Base-by-base conservation (phyloP, 2,329 filamentous ascomycete genomes). In the Penicillium sp. region DNA sequence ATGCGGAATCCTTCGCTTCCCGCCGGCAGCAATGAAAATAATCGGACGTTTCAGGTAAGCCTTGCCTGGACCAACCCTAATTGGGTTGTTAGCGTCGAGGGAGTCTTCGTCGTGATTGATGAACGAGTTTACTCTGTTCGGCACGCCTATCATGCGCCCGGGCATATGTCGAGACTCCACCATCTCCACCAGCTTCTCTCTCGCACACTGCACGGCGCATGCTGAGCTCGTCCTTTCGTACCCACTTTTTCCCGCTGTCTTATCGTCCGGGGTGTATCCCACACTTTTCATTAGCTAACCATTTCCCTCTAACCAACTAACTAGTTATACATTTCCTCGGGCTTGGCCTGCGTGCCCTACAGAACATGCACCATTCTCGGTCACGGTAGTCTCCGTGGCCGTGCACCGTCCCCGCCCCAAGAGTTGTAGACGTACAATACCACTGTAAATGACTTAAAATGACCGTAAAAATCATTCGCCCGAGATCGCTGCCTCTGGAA, bases 201-300 rank as follows among this genome's bases (percentile, higher is more conserved):
- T 22, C 7, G 42, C 25, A 20, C 42, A 45, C 42, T 20, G 20
- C 20, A 20, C 20, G 20, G 20, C 20, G 20, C 20, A 20, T 20
- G 20, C 20, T 20, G 20, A 20, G 25, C 28, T 47, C 39, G 3
- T 7, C 41, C 48, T 8, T 31, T 28, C 20, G 7, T 20, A 45
- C 42, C 42, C 47, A 39, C 39, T 39, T 22, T 53, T 34, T 45
- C 35, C 49, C 41, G 31, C 20, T 14, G n/a, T 22, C 38, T 63
- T 59, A 63, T 63, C 56, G 53, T 28, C 20, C 35, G 43, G 22
- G 31, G 7, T 31, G 43, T 14, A 12, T 5, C 17, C 55, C 39
- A 10, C 37, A 41, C 59, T 59, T 52, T 53, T 35, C 56, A 63
- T 67, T 67, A 67, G 62, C 62, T 65, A 67, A 67, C 60, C 56